Conservation (phyloP, 2,329 filamentous ascomycete genomes). For the Exserohilum rostratum region DNA sequence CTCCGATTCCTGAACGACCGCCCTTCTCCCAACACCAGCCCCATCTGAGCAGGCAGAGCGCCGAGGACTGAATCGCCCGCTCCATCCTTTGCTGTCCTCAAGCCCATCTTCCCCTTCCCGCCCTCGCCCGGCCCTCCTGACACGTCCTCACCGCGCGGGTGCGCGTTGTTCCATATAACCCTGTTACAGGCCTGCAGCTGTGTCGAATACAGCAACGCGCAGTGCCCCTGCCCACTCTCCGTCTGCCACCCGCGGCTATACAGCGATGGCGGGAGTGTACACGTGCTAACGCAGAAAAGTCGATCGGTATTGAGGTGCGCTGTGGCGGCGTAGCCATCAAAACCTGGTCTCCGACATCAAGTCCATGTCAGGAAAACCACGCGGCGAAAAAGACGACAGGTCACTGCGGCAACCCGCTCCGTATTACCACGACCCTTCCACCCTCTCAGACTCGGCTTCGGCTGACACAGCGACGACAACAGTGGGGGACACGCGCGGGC, state of each 20-base stretch:
- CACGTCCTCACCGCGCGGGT: slow-evolving; percentile 35
- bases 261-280: slow-evolving; percentile 35
- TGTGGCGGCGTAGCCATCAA: slow-evolving; percentile 74
- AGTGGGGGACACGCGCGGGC: slow-evolving; percentile 19
- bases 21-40: slow-evolving; percentile 31
- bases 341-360: slow-evolving; percentile 77
- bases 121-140: slow-evolving; percentile 16
- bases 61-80: slow-evolving; percentile 18
- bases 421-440: slow-evolving; percentile 34
- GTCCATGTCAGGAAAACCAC: slow-evolving; percentile 61
- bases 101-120: slow-evolving; percentile 4
- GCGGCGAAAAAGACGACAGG: slow-evolving; percentile 34
- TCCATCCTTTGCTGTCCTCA: slow-evolving; percentile 16
- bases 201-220: slow-evolving; percentile 25
- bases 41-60: slow-evolving; percentile 27
- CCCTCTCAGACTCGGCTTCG: slow-evolving; percentile 20
- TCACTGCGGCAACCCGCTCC: slow-evolving; percentile 32
- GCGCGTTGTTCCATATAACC: slow-evolving; percentile 34
- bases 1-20: slow-evolving; percentile 29
- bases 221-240: slow-evolving; percentile 12
- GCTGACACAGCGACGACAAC: slow-evolving; percentile 19
- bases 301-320: slow-evolving; percentile 75
- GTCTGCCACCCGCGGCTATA: slow-evolving; percentile 18
- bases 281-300: slow-evolving; percentile 27
- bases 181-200: slow-evolving; percentile 29